Conservation (phyloP, 345 rosid species). For the Litchi chinensis region DNA sequence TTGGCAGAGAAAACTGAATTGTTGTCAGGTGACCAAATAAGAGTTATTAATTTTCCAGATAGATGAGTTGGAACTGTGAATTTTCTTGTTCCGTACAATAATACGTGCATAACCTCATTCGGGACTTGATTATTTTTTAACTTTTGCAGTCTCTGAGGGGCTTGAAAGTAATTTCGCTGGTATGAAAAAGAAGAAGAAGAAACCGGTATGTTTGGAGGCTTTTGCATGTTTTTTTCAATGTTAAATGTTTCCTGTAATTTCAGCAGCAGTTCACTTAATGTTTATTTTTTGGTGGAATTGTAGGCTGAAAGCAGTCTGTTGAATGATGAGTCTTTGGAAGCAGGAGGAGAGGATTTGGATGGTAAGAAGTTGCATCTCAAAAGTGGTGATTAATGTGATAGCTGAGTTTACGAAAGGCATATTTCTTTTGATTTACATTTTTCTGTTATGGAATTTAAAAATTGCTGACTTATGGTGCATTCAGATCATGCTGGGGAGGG, state of each 20-base stretch:
- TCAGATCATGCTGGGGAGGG: conserved; percentile 62
- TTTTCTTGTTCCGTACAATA: neutral
- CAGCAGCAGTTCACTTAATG: neutral
- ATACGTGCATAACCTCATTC: neutral
- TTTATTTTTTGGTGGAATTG: conserved; percentile 20
- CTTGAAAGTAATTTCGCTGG: conserved; percentile 75
- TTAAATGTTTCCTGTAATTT: neutral
- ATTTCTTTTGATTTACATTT: neutral
- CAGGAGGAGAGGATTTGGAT: conserved; percentile 62
- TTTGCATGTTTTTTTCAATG: neutral
- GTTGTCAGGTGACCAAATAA: conserved; percentile 45
- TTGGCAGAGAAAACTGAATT: conserved; percentile 73
- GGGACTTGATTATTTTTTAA: neutral
- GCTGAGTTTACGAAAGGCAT: neutral
- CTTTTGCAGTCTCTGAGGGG: conserved; percentile 70
- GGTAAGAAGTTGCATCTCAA: conserved; percentile 40
- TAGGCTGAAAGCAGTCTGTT: conserved; percentile 69
- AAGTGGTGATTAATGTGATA: neutral
- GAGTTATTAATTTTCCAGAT: neutral
- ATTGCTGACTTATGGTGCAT: conserved; percentile 5
- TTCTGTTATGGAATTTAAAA: neutral
- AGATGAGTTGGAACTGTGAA: neutral
- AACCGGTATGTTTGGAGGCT: conserved; percentile 58
- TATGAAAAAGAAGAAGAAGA: conserved; percentile 95
- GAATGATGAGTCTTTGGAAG: conserved; percentile 67